Evolutionary conservation across 257 asterid genomes (phyloP), one percentile per base, ranked within the genome.

Genomic region (Fraxinus pennsylvanica): DNA sequence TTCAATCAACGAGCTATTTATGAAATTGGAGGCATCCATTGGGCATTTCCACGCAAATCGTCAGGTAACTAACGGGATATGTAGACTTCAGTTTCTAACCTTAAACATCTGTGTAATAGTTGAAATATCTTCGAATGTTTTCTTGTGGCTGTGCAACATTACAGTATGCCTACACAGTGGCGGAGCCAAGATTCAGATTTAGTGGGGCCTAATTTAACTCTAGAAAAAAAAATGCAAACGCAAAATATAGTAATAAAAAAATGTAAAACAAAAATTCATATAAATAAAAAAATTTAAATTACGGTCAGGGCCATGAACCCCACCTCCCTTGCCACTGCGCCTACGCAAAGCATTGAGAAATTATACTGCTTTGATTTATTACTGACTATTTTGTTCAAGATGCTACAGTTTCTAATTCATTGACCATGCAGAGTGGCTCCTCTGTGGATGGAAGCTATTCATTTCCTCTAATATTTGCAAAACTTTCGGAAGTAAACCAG

Each of bases 391-490:
- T 77, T 32, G 84, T 78, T 82, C 76, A 73, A 72, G 69, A 22
- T 63, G 32, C 27, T 27, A 45, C 75, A 84, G 29, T 54, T 47
- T 76, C 57, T 72, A 68, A 39, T 33, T 82, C 54, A 59, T 79
- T 90, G 79, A 80, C 68, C 80, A 71, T 84, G 89, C 91, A 95
- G 99, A 86, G 88, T 76, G 97, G 89, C 74, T 93, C 96, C 69
- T 92, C 97, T 14, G 94, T 93, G 83, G 97, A 95, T 81, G 99
- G 92, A 76, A 91, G 92, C 85, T 90, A 88, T 87, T 96, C 97
- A 25, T 38, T 84, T 77, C 98, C 99, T 63, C 80, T 96, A 83
- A 80, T 89, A 83, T 92, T 96, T 79, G 91, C 89, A 76, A 89
- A 91, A 85, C 97, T 96, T 86, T 95, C 97, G 77, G 97, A 92